phyloP scores from a whole-genome alignment of 2,329 filamentous ascomycete species.

The Fusarium succisae region DNA sequence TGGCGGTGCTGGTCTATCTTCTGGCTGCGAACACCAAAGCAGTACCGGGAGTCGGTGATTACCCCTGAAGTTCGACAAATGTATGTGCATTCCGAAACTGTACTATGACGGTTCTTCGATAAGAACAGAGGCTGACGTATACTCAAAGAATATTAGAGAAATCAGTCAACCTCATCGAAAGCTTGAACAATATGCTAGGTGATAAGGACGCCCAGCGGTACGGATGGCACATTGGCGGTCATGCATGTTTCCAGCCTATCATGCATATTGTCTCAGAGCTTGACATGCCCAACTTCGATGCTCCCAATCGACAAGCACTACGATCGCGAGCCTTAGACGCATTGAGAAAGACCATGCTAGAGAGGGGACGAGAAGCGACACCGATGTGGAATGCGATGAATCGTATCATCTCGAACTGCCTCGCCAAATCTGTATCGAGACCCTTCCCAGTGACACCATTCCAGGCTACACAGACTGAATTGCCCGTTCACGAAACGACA shows the following conservation, averaged over 20 bases:
- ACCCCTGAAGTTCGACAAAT: neutral
- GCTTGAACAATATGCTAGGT: neutral
- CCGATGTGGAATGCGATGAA: neutral
- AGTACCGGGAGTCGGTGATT: neutral
- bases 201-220: neutral
- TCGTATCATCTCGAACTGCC: neutral
- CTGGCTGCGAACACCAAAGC: neutral
- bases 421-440: neutral
- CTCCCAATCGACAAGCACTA: neutral
- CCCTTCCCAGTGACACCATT: neutral
- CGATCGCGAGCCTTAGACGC: neutral
- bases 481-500: too few relatives aligned
- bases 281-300: neutral
- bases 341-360: neutral
- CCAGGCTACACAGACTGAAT: neutral
- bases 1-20: conserved; percentile 2
- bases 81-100: neutral
- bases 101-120: neutral
- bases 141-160: neutral
- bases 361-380: neutral
- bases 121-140: neutral
- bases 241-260: neutral
- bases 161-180: neutral
- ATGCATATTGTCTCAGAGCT: conserved; percentile 1
- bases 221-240: neutral